Base-by-base conservation (phyloP, 345 rosid genomes). In the Brassica incana region DNA sequence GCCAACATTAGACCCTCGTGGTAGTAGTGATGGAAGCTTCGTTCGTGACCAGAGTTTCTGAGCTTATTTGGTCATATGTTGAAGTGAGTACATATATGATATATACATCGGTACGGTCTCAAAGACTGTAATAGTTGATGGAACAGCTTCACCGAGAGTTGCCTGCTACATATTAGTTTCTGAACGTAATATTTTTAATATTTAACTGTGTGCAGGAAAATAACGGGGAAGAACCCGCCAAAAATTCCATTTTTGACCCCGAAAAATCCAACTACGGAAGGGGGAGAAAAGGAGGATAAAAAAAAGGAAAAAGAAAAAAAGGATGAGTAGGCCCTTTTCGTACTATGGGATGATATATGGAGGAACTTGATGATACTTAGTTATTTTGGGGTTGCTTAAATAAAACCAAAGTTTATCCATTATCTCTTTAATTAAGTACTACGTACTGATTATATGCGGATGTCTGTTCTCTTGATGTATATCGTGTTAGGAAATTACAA, bases 211-310 rank as follows among this genome's bases (percentile, higher is more conserved):
- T 64, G 71, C 73, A 71, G 81, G 76, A 45, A 30, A 23, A 54
- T 10, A 50, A 70, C 56, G 32, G 80, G 80, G 6, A 63, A 6
- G 56, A 52, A 52, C 1, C 71, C 33, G 16, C 80, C 76, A 35
- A 77, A 77, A 54, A 64, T 64, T 64, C 81, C 76, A 8, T 54
- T 29, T 15, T 4, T 71, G 43, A 70, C 67, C 10, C 80, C 70
- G 23, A 2, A 4, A 15, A 64, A 64, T 32, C 68, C 68, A 48
- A 48, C 54, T 12, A 48, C 58, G 18, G 58, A 15, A 52, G 58
- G 58, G 58, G 56, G 20, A 15, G 5, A 52, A 52, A 52, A n/a
- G 18, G 58, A 52, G 58, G 54, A 48, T 48, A 14, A 43, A 4
- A 43, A 43, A 43, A 43, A 11, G n/a, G 9, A 9, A 33, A 43